A percentile compares a stretch with the other conserved stretches of the same genome.
Conservation (phyloP, 306 rosid genomes). For the Cucurbita argyrosperma region DNA sequence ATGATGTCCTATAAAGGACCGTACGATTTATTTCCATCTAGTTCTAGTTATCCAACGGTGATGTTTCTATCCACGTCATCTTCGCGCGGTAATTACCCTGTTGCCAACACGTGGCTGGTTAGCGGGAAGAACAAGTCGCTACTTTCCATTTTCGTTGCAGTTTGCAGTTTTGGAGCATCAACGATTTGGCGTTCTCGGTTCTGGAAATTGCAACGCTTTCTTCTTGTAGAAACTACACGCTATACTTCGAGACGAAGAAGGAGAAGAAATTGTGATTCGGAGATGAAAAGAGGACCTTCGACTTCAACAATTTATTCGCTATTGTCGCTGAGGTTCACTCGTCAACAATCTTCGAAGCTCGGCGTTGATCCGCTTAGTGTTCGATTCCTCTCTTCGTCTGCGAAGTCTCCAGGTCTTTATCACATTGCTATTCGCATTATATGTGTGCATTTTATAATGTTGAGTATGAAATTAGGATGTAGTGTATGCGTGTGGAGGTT, state of each 20-base stretch:
- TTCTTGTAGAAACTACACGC: background rate
- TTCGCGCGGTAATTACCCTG: background rate
- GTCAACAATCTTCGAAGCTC: background rate
- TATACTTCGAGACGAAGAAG: background rate
- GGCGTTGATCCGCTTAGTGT: background rate
- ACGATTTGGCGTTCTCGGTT: background rate
- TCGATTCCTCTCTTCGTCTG: slow-evolving; percentile 1
- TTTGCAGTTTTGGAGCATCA: background rate
- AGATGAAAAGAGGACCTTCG: slow-evolving; percentile 5
- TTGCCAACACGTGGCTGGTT: background rate
- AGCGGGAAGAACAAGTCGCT: background rate
- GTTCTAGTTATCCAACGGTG: background rate
- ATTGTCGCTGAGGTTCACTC: background rate
- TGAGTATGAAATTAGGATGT: background rate
- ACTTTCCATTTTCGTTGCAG: background rate
- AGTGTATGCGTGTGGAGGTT: background rate
- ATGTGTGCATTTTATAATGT: background rate
- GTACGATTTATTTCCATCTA: background rate
- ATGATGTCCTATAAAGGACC: no score
- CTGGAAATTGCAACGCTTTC: background rate
- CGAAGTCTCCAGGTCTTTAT: slow-evolving; percentile 6
- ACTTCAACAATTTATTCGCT: background rate
- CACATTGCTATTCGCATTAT: background rate
- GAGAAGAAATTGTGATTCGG: background rate
- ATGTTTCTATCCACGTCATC: background rate